Conservation (phyloP, 441 rosid species). For the Syzygium malaccense region DNA sequence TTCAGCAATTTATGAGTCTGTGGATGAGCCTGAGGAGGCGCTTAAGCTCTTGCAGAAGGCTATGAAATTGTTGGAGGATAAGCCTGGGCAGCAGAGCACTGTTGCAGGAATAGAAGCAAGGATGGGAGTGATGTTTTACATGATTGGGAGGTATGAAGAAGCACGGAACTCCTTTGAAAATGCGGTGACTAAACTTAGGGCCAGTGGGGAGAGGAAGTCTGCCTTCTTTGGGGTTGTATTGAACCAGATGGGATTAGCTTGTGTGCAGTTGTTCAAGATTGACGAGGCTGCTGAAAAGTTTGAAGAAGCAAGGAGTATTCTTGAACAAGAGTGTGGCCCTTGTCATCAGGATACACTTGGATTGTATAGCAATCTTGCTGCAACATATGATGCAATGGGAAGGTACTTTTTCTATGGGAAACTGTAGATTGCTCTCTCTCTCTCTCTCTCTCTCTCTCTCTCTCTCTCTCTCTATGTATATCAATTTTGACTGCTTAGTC, state of each 20-base stretch:
- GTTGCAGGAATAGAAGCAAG: constrained; percentile 93
- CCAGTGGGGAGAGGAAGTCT: constrained; percentile 85
- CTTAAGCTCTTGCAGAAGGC: constrained; percentile 86
- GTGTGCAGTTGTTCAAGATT: constrained; percentile 92
- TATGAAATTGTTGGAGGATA: constrained; percentile 86
- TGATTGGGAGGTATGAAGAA: constrained; percentile 81
- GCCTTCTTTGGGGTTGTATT: constrained; percentile 91
- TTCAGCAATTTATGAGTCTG: constrained; percentile 89
- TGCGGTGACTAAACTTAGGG: constrained; percentile 72
- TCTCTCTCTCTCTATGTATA: not conserved
- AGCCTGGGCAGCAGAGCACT: constrained; percentile 93
- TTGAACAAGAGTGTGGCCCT: constrained; percentile 91
- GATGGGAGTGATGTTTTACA: constrained; percentile 95
- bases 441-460: not conserved
- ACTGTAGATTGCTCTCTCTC: not conserved
- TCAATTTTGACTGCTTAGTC: not conserved
- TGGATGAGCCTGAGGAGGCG: constrained; percentile 95
- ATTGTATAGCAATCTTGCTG: constrained; percentile 93
- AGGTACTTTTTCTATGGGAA: constrained; percentile 39
- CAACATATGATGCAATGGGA: constrained; percentile 99
- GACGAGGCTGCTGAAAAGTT: constrained; percentile 90
- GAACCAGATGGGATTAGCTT: constrained; percentile 98
- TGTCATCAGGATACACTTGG: constrained; percentile 97
- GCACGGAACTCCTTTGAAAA: constrained; percentile 78
- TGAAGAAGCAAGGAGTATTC: constrained; percentile 80